These are phyloP conservation scores for Nannochloris sp. DNA, from an alignment of 139 green algal genomes.

Conservation along the genomic window DNA sequence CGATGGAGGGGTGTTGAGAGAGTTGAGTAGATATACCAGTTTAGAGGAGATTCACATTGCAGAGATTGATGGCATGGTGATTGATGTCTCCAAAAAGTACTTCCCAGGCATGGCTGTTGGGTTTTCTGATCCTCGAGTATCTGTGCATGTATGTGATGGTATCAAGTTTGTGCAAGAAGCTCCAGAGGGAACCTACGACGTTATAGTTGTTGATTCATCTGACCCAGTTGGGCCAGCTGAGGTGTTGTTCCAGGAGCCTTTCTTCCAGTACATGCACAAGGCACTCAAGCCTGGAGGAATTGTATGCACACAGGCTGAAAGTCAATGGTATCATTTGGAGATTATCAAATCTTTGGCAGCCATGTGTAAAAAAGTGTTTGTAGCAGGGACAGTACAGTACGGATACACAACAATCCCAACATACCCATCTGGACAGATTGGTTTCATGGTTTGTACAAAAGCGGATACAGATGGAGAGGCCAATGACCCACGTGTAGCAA, in stretches of 20 bases:
- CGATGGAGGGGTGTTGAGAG: conserved; percentile 92
- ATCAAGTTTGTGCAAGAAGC: conserved; percentile 84
- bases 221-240: conserved; percentile 93
- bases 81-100: conserved; percentile 78
- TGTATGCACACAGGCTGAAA: conserved; percentile 77
- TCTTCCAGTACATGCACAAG: conserved; percentile 89
- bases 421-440: conserved; percentile 94
- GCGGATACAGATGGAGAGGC: conserved; percentile 13
- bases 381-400: conserved; percentile 81
- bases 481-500: conserved; percentile 39
- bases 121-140: conserved; percentile 82
- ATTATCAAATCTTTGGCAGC: conserved; percentile 86
- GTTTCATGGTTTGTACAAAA: conserved; percentile 96
- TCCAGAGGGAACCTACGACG: conserved; percentile 72
- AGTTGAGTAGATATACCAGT: conserved; percentile 65
- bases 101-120: conserved; percentile 84
- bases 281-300: conserved; percentile 84
- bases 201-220: conserved; percentile 97
- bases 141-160: conserved; percentile 85
- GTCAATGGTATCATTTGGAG: conserved; percentile 68
- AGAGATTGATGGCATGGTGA: conserved; percentile 92
- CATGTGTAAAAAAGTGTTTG: conserved; percentile 71
- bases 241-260: conserved; percentile 86
- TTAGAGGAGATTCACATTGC: conserved; percentile 90
- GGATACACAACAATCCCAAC: conserved; percentile 94